These are phyloP conservation scores for Naganishia randhawae DNA, from an alignment of 768 basidiomycete genomes.

Conservation along the genomic window DNA sequence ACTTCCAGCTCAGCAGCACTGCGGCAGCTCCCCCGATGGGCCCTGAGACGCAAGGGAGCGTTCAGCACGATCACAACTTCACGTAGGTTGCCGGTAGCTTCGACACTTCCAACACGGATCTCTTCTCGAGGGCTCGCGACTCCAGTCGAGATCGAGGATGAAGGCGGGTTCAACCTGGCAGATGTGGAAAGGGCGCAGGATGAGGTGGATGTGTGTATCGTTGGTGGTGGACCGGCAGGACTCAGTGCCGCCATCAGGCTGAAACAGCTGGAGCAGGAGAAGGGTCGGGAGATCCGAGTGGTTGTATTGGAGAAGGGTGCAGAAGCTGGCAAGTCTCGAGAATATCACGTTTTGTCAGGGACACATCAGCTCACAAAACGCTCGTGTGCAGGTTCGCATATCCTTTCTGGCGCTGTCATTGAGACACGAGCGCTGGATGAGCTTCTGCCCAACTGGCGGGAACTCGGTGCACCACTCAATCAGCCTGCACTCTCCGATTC, in stretches of 20 bases:
- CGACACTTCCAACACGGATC: neutral
- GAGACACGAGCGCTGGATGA: conserved; percentile 89
- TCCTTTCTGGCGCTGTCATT: conserved; percentile 90
- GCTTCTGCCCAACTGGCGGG: conserved; percentile 78
- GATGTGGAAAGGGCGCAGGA: conserved; percentile 79
- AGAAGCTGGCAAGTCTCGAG: conserved; percentile 71
- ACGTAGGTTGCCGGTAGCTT: neutral
- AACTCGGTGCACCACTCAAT: conserved; percentile 69
- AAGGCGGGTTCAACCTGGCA: conserved; percentile 54
- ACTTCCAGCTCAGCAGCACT: neutral
- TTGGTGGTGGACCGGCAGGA: conserved; percentile 92
- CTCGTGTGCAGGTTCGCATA: conserved; percentile 74
- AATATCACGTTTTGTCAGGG: conserved; percentile 4
- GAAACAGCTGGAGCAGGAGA: conserved; percentile 82
- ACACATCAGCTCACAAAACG: neutral
- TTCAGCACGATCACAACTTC: conserved; percentile 6
- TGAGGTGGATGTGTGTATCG: conserved; percentile 93
- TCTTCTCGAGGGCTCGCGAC: neutral
- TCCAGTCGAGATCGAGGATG: conserved; percentile 11
- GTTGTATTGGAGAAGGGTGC: conserved; percentile 92
- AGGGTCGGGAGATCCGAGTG: conserved; percentile 70
- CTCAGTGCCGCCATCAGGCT: conserved; percentile 91
- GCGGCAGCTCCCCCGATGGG: conserved; percentile 6
- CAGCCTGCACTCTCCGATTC: conserved; percentile 70
- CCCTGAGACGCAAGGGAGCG: neutral